Conservation (phyloP, 2,329 filamentous ascomycete species). For the Tolypocladium ovalisporum region DNA sequence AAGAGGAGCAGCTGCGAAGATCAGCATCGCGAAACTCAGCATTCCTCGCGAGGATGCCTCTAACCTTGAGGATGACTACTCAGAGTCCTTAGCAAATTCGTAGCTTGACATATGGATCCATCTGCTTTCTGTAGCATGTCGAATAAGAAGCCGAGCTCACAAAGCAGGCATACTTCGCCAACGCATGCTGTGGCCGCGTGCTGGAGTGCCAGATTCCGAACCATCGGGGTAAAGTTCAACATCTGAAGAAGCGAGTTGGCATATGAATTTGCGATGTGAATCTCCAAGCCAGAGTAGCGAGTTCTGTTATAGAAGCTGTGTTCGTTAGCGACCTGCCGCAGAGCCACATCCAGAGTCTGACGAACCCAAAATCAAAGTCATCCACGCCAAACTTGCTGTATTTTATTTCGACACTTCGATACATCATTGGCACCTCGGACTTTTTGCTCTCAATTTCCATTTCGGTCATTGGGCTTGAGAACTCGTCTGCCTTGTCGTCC, state of each 20-base stretch:
- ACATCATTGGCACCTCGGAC: slow-evolving; percentile 76
- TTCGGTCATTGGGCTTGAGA: slow-evolving; percentile 54
- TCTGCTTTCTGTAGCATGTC: slow-evolving; percentile 97
- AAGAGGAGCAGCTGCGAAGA: slow-evolving; percentile 49
- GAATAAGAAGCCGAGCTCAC: slow-evolving; percentile 89
- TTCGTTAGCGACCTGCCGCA: slow-evolving; percentile 7
- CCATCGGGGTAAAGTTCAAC: slow-evolving; percentile 77
- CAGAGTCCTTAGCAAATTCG: slow-evolving; percentile 84
- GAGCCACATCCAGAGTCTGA: slow-evolving; percentile 5
- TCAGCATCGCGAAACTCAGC: neutral
- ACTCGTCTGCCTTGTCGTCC: slow-evolving; percentile 41
- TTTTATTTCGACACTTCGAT: slow-evolving; percentile 92
- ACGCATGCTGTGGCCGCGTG: slow-evolving; percentile 82
- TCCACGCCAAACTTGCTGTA: slow-evolving; percentile 99
- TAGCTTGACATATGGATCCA: slow-evolving; percentile 90
- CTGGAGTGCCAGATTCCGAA: slow-evolving; percentile 79
- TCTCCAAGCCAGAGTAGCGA: slow-evolving; percentile 81
- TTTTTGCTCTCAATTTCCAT: slow-evolving; percentile 63
- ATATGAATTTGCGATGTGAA: slow-evolving; percentile 93
- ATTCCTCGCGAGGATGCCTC: slow-evolving; percentile 3
- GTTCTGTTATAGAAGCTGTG: slow-evolving; percentile 88
- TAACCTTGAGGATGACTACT: slow-evolving; percentile 68
- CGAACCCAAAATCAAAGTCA: slow-evolving; percentile 91
- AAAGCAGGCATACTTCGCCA: slow-evolving; percentile 74
- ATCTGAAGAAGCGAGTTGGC: slow-evolving; percentile 87